Evolutionary conservation across 1,284 basidiomycete genomes (phyloP).

Genomic region (Leccinum pachyderme): DNA sequence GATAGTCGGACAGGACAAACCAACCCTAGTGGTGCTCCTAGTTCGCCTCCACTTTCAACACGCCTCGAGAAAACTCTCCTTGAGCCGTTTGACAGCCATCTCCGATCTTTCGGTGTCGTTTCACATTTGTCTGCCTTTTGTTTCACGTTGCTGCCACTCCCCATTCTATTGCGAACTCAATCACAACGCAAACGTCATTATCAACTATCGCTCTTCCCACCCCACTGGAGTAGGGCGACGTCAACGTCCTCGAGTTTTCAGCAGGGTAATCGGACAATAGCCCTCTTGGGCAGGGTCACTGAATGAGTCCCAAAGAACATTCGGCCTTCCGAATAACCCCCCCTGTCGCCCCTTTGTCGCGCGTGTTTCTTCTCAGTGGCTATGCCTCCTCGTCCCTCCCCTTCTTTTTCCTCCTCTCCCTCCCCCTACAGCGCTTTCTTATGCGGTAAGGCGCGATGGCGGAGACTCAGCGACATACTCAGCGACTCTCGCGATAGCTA

Average conservation of each 20-base stretch:
- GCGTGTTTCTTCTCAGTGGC: neutral
- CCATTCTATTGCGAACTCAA: slow-evolving; percentile 1
- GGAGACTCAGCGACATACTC: neutral
- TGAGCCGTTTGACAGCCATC: neutral
- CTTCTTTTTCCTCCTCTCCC: neutral
- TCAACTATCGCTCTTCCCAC: neutral
- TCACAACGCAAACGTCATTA: neutral
- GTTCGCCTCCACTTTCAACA: neutral
- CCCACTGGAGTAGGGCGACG: neutral
- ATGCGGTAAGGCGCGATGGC: neutral
- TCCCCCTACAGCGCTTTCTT: neutral
- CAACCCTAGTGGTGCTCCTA: neutral
- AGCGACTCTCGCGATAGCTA: neutral
- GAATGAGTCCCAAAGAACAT: neutral
- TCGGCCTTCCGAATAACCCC: neutral
- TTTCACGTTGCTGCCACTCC: neutral
- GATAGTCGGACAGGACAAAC: neutral
- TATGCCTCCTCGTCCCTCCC: neutral
- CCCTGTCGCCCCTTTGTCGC: neutral
- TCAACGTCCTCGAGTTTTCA: neutral
- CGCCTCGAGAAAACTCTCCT: neutral
- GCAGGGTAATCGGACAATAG: neutral
- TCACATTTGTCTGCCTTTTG: neutral
- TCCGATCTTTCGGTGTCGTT: neutral
- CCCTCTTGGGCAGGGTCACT: neutral